Evolutionary conservation across 164 flowering plant species (phyloP), one percentile per base, ranked within the genome.

Genomic region (Magnolia sinica): DNA sequence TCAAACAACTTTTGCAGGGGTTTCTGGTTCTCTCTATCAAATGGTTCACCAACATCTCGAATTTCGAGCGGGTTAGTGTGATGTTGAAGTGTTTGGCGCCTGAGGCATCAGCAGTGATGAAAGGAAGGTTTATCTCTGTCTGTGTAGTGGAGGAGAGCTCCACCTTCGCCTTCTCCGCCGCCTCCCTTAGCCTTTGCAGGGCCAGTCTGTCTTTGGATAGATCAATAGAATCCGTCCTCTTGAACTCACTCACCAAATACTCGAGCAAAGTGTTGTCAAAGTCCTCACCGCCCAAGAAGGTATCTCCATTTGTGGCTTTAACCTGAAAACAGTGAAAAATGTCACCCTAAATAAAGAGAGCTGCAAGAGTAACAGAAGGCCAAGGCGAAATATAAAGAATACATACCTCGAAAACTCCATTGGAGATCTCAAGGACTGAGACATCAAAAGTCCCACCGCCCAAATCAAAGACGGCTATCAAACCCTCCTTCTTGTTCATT

Each of bases 371-470:
- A 67, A 24, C 23, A 27, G 8, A 27, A 67, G 24, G 29, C 24
- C 31, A 19, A 65, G 29, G 49, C 4, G 2, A 11, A 23, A 68
- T 50, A 27, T 9, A n/a, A 3, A 58, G 31, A 24, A 71, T 68
- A 4, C 27, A 31, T 31, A 78, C 87, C 83, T 84, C 87, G 68
- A 84, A 84, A 65, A 82, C 83, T n/a, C 85, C 87, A 81, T 77
- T 81, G 3, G 82, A 83, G 50, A 85, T 81, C 70, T 84, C 88
- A 20, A 84, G 64, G 63, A 86, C 77, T 0, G 88, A 84, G 18
- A 86, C 84, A 82, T 86, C 88, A 78, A 86, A 86, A 1, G 88
- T 86, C 22, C 88, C 88, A 50, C 88, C 87, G 3, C 86, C 88
- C 66, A 86, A 81, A 72, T 86, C 86, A 73, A 82, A 84, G 20